Conservation (phyloP, 805 yeast species). For the Barnettozyma populi region DNA sequence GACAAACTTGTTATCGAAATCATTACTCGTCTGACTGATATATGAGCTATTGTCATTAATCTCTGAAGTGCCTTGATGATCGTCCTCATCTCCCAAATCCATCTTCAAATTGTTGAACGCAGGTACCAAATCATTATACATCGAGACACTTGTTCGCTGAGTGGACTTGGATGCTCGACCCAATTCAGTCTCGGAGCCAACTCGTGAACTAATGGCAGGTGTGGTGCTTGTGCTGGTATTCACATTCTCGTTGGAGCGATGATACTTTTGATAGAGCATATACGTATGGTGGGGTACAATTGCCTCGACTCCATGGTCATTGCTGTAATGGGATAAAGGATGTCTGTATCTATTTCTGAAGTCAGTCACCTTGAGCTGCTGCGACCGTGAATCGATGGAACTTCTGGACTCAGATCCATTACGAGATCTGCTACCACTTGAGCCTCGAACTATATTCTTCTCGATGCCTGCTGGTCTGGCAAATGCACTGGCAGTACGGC, state of each 20-base stretch:
- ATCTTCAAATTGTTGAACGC: constrained; percentile 23
- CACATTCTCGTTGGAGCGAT: not conserved
- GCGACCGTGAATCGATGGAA: not conserved
- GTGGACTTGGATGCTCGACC: not conserved
- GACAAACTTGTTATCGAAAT: constrained; percentile 7
- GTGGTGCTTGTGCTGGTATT: not conserved
- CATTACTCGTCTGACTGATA: not conserved
- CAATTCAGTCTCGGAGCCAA: not conserved
- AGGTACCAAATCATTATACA: constrained; percentile 22
- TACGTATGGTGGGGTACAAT: constrained; percentile 16
- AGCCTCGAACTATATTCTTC: constrained; percentile 3
- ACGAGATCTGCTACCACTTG: not conserved
- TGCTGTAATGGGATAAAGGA: constrained; percentile 19
- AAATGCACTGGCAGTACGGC: not conserved
- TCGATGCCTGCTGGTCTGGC: constrained; percentile 4
- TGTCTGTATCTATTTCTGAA: constrained; percentile 12
- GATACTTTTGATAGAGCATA: constrained; percentile 16
- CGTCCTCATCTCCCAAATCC: constrained; percentile 14
- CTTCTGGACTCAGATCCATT: not conserved
- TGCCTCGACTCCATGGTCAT: constrained; percentile 15
- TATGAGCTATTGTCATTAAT: not conserved
- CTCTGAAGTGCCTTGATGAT: not conserved
- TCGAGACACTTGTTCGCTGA: constrained; percentile 11
- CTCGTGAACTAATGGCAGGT: not conserved
- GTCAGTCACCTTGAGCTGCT: not conserved